Evolutionary conservation across 2,329 filamentous ascomycete genomes (phyloP), one percentile per base, ranked within the genome.

Genomic region (Aspergillus niger): DNA sequence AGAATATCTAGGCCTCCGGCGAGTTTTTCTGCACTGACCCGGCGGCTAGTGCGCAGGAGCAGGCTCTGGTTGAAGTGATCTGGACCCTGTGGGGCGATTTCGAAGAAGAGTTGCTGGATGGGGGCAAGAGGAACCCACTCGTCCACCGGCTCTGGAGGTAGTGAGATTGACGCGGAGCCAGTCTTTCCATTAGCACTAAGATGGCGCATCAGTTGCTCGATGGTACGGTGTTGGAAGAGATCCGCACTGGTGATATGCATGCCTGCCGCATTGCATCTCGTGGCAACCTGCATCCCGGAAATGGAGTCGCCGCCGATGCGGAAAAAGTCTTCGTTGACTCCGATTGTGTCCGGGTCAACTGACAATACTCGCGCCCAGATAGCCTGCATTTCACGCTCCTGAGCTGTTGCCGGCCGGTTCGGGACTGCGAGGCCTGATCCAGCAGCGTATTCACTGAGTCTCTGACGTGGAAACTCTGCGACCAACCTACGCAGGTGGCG

Each of bases 401-500:
- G n/a, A 2, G 41, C 15, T 10, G 39, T 60, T 10, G 20, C 10
- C 10, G 63, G 63, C 3, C 77, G 0, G 83, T 77, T 0, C 84
- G 81, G 0, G 86, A 8, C 15, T 6, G 3, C 0, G 26, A 32
- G 10, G 7, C 8, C 5, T 20, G n/a, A 22, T 17, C 24, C 32
- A 36, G 32, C 32, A 36, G 26, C 26, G n/a, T 24, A 32, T 8
- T 51, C 20, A 10, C 38, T 26, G 0, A 51, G 28, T 0, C 8
- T 51, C n/a, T 51, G 28, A 6, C 28, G 20, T 32, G 48, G 20
- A 8, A 51, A 17, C 20, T 13, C 15, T 8, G 24, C 20, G 7
- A 26, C n/a, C 28, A 51, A n/a, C 28, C 38, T 28, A 5, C 48
- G 48, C 7, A 51, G 26, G 3, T 26, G 22, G 26, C 48, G 48